Evolutionary conservation across 371 early-diverging fungal genomes (phyloP).

Genomic region (Rhizopus sp.): DNA sequence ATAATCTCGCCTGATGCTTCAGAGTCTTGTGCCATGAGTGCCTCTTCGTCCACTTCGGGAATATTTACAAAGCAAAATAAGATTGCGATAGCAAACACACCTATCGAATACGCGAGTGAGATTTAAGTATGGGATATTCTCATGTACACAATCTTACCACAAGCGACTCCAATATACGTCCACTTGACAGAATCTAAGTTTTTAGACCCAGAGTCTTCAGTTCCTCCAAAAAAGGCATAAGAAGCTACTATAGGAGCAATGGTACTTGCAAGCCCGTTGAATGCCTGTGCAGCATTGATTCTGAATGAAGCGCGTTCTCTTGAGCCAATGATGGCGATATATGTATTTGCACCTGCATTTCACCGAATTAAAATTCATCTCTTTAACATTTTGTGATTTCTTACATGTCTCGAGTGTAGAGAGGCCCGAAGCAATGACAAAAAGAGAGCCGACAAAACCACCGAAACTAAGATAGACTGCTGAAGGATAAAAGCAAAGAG

Average conservation of each 20-base stretch:
- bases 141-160: slow-evolving; percentile 23
- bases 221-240: slow-evolving; percentile 48
- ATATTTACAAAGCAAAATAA: slow-evolving; percentile 45
- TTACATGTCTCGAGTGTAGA: slow-evolving; percentile 52
- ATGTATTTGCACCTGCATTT: slow-evolving; percentile 37
- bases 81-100: slow-evolving; percentile 38
- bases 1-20: slow-evolving; percentile 84
- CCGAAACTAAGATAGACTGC: slow-evolving; percentile 37
- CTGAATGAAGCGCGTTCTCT: slow-evolving; percentile 39
- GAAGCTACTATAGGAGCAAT: slow-evolving; percentile 51
- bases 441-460: slow-evolving; percentile 48
- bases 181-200: slow-evolving; percentile 46
- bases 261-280: slow-evolving; percentile 50
- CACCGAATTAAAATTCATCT: slow-evolving; percentile 2
- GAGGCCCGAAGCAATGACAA: slow-evolving; percentile 51
- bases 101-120: slow-evolving; percentile 9
- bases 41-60: slow-evolving; percentile 51
- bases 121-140: background rate
- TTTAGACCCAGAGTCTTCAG: slow-evolving; percentile 18
- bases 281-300: slow-evolving; percentile 46
- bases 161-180: slow-evolving; percentile 49
- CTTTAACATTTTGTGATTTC: slow-evolving; percentile 4
- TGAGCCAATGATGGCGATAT: slow-evolving; percentile 46
- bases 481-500: slow-evolving; percentile 49
- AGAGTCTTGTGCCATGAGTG: slow-evolving; percentile 86